Evolutionary conservation across 306 rosid genomes (phyloP).

Genomic region (Macrotyloma uniflorum): DNA sequence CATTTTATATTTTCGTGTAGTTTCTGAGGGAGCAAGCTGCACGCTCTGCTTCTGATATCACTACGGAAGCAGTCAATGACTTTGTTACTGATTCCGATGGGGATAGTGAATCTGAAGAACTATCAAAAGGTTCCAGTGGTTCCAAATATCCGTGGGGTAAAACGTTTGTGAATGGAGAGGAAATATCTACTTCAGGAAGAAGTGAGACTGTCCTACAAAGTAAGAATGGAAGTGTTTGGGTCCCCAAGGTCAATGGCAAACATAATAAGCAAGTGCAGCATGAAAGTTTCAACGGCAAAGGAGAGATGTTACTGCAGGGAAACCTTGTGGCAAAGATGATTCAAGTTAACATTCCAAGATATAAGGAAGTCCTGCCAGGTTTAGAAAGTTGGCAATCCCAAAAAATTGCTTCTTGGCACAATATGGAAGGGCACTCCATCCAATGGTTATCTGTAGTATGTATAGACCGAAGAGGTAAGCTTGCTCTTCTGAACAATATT

Average conservation of each 20-base stretch:
- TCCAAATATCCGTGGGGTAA: constrained; percentile 61
- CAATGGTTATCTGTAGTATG: constrained; percentile 86
- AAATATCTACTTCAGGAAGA: constrained; percentile 54
- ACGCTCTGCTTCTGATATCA: constrained; percentile 87
- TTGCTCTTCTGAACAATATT: constrained; percentile 14
- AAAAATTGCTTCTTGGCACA: constrained; percentile 92
- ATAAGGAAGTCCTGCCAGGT: constrained; percentile 89
- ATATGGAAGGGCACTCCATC: constrained; percentile 82
- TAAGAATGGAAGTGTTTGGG: constrained; percentile 63
- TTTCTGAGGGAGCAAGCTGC: constrained; percentile 97
- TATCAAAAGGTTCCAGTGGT: constrained; percentile 50
- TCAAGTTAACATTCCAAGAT: constrained; percentile 70
- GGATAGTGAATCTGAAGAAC: constrained; percentile 73
- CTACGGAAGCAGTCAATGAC: constrained; percentile 77
- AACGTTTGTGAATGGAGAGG: constrained; percentile 54
- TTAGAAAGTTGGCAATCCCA: constrained; percentile 86
- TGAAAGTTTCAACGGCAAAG: constrained; percentile 62
- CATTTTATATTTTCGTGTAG: constrained; percentile 54
- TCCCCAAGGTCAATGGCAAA: constrained; percentile 90
- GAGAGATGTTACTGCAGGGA: constrained; percentile 66
- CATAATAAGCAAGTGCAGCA: constrained; percentile 68
- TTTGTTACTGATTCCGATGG: constrained; percentile 75
- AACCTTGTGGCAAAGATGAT: constrained; percentile 65
- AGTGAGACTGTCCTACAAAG: constrained; percentile 44
- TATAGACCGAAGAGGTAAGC: constrained; percentile 85